These are phyloP conservation scores for Megacollybia platyphylla DNA, from an alignment of 1,284 basidiomycete species.

Conservation along the genomic window DNA sequence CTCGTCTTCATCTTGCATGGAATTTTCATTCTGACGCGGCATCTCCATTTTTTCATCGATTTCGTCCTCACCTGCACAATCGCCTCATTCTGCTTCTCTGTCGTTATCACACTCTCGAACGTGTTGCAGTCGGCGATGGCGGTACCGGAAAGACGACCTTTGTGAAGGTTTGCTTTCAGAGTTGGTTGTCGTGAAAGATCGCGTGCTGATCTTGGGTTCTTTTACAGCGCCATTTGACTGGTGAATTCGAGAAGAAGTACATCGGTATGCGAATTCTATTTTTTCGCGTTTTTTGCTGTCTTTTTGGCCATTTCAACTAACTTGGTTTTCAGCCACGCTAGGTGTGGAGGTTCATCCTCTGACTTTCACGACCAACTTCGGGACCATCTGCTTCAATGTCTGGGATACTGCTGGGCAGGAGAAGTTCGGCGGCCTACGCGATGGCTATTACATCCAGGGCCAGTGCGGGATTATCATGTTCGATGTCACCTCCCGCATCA, in stretches of 20 bases:
- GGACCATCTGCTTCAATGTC: conserved; percentile 98
- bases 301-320: conserved; percentile 7
- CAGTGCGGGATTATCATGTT: conserved; percentile 99
- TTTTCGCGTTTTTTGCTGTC: conserved; percentile 8
- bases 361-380: conserved; percentile 95
- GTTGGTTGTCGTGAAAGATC: conserved; percentile 25
- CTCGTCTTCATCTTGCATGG: conserved; percentile 16
- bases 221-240: conserved; percentile 89
- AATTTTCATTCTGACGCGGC: conserved; percentile 9
- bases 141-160: conserved; percentile 98
- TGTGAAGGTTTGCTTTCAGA: conserved; percentile 65
- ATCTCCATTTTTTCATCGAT: conserved; percentile 10
- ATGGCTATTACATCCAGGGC: conserved; percentile 98
- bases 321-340: conserved; percentile 68
- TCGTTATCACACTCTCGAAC: conserved; percentile 12
- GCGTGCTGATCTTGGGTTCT: conserved; percentile 35
- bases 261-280: conserved; percentile 54
- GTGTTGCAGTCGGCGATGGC: conserved; percentile 79
- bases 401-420: conserved; percentile 99
- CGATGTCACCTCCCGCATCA: conserved; percentile 99
- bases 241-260: conserved; percentile 99
- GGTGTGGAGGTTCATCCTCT: conserved; percentile 99
- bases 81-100: conserved; percentile 11
- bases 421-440: conserved; percentile 97
- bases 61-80: conserved; percentile 9